Evolutionary conservation across 768 basidiomycete species (phyloP).

Genomic region (Tulasnella calospora): DNA sequence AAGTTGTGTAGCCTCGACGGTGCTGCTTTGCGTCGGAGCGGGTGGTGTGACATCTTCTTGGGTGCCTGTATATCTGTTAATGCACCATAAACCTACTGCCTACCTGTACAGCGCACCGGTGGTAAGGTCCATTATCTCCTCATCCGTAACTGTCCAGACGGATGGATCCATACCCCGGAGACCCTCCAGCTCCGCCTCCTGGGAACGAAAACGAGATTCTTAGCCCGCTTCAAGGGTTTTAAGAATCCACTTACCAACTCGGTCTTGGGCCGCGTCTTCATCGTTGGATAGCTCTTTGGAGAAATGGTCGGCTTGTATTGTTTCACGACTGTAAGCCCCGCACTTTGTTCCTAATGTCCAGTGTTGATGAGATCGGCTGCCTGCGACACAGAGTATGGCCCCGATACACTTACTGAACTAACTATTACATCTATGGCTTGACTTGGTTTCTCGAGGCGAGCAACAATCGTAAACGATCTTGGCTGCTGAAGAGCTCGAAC

Average conservation of each 20-base stretch:
- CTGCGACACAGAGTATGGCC: neutral
- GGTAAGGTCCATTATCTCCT: slow-evolving; percentile 30
- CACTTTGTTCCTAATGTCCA: slow-evolving; percentile 59
- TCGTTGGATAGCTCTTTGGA: slow-evolving; percentile 56
- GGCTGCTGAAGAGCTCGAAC: slow-evolving; percentile 57
- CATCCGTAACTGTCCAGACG: slow-evolving; percentile 52
- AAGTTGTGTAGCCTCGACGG: slow-evolving; percentile 39
- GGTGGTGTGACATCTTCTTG: slow-evolving; percentile 23
- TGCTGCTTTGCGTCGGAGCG: neutral
- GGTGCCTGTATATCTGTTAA: neutral
- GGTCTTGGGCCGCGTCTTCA: slow-evolving; percentile 64
- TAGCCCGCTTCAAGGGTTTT: neutral
- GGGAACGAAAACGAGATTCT: neutral
- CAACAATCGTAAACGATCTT: slow-evolving; percentile 58
- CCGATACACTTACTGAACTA: slow-evolving; percentile 48
- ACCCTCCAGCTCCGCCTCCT: slow-evolving; percentile 65
- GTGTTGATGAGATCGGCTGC: slow-evolving; percentile 26
- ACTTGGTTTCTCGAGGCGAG: slow-evolving; percentile 65
- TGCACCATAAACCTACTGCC: neutral
- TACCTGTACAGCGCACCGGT: neutral
- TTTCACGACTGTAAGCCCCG: slow-evolving; percentile 54
- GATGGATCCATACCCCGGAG: slow-evolving; percentile 59
- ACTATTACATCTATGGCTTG: slow-evolving; percentile 60
- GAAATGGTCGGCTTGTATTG: slow-evolving; percentile 56
- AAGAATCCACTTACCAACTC: slow-evolving; percentile 43